Base-by-base conservation (phyloP, 768 basidiomycete genomes). In the Hirschioporus abietinus region DNA sequence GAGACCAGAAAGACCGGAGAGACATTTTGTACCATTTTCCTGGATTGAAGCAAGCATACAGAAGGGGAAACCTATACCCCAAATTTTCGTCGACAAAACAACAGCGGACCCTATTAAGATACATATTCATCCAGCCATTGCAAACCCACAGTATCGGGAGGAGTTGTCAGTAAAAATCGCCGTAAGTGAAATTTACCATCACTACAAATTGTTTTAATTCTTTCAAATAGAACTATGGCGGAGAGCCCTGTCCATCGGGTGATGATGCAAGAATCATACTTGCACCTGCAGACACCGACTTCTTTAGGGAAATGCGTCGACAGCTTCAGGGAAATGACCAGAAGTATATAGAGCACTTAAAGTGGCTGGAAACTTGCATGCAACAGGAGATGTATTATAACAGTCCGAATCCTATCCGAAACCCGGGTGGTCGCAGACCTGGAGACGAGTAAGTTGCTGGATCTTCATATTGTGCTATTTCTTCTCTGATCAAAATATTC, bases 41-140 rank as follows among this genome's bases (percentile, higher is more conserved):
- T 93, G 86, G 72, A 86, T 93, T 18, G 90, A 92, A 42, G 89
- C 91, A n/a, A 93, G 92, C 78, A 91, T 90, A 75, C 84, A 89
- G n/a, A 52, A 52, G 12, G 42, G 42, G 20, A 52, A 52, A 52
- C 20, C 20, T 5, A 52, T 52, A 52, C 42, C 42, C 12, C 42
- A 52, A 20, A 52, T 52, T 52, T 52, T 52, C 12, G 42, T 52
- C 42, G 42, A 52, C 15, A 20, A 52, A 52, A 20, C 42, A 3
- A 52, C 42, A 52, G 42, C 42, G 42, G 73, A 70, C 2, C 85
- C 90, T 0, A 88, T 92, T 66, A 81, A 83, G 30, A 90, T 93
- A 83, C 90, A 92, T 72, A 91, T 93, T 63, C 90, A 93, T 70
- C 80, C 86, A 0, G 91, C 90, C 73, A 92, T 93, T 60, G 88